Evolutionary conservation across 164 flowering plant genomes (phyloP).

Genomic region (Liriodendron chinense): DNA sequence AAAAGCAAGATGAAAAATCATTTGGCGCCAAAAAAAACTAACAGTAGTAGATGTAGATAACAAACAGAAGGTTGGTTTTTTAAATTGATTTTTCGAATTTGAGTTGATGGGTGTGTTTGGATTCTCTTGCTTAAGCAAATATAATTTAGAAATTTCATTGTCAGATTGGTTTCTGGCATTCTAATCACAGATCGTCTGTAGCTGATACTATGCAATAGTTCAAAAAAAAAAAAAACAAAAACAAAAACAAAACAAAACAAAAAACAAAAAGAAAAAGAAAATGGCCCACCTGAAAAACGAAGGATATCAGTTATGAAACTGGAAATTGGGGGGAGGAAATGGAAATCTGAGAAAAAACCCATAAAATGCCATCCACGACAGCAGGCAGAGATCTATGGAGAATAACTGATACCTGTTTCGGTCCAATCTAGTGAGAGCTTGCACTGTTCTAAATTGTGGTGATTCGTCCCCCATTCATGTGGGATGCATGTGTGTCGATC

Average conservation of each 20-base stretch:
- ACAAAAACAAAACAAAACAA: no score
- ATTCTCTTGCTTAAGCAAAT: not conserved
- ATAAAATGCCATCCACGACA: not conserved
- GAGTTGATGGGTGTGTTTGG: conserved; percentile 4
- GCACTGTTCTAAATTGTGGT: not conserved
- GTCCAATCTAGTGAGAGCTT: not conserved
- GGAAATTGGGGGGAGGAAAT: not conserved
- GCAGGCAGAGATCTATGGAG: not conserved
- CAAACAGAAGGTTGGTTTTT: not conserved
- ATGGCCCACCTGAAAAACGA: not conserved
- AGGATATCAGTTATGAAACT: not conserved
- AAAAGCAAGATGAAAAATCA: conserved; percentile 16
- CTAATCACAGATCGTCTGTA: not conserved
- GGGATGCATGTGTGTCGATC: not conserved
- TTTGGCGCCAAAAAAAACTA: conserved; percentile 16
- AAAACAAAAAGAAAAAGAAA: not conserved
- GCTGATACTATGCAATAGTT: not conserved
- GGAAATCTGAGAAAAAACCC: not conserved
- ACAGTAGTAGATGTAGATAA: not conserved
- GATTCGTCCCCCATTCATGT: not conserved
- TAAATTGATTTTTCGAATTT: conserved; percentile 11
- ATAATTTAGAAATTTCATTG: not conserved
- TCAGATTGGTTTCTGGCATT: not conserved
- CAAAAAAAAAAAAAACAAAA: not conserved
- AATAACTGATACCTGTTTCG: not conserved